These are phyloP conservation scores for Pseudocohnilembus persalinus DNA, from an alignment of 169 alveolate species.

Conservation along the genomic window DNA sequence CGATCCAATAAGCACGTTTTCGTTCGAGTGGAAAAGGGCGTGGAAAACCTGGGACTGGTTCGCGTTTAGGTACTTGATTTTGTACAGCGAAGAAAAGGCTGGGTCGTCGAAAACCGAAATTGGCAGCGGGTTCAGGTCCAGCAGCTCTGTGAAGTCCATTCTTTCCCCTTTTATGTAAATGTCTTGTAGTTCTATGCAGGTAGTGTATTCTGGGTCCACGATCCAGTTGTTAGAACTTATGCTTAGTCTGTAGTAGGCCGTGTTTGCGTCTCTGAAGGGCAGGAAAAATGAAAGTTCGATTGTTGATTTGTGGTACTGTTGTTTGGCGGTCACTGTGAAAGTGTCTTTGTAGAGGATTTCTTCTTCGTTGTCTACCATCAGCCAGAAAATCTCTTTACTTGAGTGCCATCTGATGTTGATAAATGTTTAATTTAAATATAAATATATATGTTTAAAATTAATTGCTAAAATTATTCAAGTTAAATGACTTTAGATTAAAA, in stretches of 20 bases:
- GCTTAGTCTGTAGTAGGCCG: constrained; percentile 58
- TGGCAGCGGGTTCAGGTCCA: constrained; percentile 82
- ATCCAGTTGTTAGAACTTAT: constrained; percentile 82
- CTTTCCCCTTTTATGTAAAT: constrained; percentile 78
- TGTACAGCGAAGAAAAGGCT: constrained; percentile 73
- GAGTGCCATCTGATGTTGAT: constrained; percentile 92
- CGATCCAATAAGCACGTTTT: constrained; percentile 98
- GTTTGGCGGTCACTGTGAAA: constrained; percentile 68
- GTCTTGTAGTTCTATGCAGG: constrained; percentile 58
- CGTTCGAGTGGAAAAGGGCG: constrained; percentile 93
- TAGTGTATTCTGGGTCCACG: constrained; percentile 42
- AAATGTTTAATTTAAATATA: too few species aligned
- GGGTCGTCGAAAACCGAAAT: constrained; percentile 50
- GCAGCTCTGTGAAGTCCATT: constrained; percentile 81
- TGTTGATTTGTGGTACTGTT: constrained; percentile 46
- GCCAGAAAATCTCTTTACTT: constrained; percentile 82
- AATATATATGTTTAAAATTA: too few species aligned
- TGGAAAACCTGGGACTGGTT: constrained; percentile 97
- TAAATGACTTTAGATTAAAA: too few species aligned
- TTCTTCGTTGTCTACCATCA: constrained; percentile 86
- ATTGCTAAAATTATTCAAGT: too few species aligned
- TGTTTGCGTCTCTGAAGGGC: constrained; percentile 78
- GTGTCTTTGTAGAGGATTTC: constrained; percentile 88
- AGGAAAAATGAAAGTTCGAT: constrained; percentile 75
- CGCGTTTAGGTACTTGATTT: constrained; percentile 93